phyloP scores from a whole-genome alignment of 208 protist species.

The Phytomonas serpens region DNA sequence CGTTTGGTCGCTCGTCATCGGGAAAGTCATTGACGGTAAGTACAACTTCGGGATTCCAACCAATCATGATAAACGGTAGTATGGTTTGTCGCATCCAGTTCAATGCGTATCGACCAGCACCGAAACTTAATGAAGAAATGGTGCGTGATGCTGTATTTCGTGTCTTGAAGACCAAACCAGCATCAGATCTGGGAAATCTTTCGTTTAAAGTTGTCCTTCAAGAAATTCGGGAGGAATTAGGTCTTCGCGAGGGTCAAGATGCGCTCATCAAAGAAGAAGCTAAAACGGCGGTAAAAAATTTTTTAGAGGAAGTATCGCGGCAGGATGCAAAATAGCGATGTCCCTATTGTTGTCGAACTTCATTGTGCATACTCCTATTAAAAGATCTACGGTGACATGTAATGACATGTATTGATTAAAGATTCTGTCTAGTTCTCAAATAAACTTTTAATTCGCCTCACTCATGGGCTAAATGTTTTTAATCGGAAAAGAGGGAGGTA shows the following conservation, averaged over 20 bases:
- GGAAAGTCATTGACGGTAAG: conserved; percentile 59
- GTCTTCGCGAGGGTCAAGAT: conserved; percentile 20
- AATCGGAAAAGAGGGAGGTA: neutral
- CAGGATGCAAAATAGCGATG: neutral
- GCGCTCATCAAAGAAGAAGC: conserved; percentile 23
- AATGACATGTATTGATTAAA: neutral
- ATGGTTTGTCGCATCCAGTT: conserved; percentile 36
- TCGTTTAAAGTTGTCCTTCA: conserved; percentile 41
- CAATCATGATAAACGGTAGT: conserved; percentile 20
- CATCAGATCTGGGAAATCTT: conserved; percentile 18
- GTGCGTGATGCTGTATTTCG: conserved; percentile 25
- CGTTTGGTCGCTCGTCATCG: conserved; percentile 25
- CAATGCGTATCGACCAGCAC: conserved; percentile 38
- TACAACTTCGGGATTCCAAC: conserved; percentile 39
- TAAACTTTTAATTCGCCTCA: neutral
- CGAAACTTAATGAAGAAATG: conserved; percentile 19
- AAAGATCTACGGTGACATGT: neutral
- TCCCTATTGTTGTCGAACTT: neutral
- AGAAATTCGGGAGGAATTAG: conserved; percentile 28
- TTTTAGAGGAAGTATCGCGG: neutral
- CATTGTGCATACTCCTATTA: neutral
- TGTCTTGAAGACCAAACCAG: conserved; percentile 17
- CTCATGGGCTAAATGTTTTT: neutral
- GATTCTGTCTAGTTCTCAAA: neutral
- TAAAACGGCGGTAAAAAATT: conserved; percentile 7